A percentile compares a stretch with the other conserved stretches of the same genome.
phyloP scores from a whole-genome alignment of 352 stramenopile genomes.

The Salisapilia sapeloensis region DNA sequence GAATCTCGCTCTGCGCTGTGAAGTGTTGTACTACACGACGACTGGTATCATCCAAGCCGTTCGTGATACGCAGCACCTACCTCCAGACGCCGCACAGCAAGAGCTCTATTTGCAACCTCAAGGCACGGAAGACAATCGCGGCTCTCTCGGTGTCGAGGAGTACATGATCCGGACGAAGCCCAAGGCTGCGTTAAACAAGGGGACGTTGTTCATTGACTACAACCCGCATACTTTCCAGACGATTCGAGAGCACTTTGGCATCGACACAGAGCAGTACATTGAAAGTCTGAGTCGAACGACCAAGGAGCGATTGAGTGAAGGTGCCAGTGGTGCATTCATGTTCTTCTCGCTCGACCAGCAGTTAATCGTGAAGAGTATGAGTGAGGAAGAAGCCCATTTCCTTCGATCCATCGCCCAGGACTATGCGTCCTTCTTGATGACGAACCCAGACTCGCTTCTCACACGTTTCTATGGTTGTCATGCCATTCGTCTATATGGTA shows the following conservation, averaged over 20 bases:
- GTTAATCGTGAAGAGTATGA: constrained; percentile 84
- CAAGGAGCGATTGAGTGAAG: constrained; percentile 76
- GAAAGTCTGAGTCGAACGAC: constrained; percentile 68
- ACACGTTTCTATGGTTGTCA: constrained; percentile 77
- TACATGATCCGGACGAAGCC: constrained; percentile 71
- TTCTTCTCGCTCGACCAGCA: constrained; percentile 82
- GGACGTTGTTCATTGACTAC: constrained; percentile 78
- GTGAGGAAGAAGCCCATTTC: constrained; percentile 68
- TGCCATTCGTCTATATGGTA: constrained; percentile 72
- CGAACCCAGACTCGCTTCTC: constrained; percentile 64
- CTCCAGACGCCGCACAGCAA: constrained; percentile 47
- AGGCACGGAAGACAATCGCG: constrained; percentile 56
- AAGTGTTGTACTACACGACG: constrained; percentile 80
- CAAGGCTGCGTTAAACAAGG: constrained; percentile 52
- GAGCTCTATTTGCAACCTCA: constrained; percentile 68
- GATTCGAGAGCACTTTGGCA: constrained; percentile 71
- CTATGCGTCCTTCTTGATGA: constrained; percentile 67
- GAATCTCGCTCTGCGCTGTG: constrained; percentile 66
- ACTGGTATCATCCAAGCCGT: constrained; percentile 79
- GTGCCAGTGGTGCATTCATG: constrained; percentile 77
- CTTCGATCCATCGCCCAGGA: constrained; percentile 62
- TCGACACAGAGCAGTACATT: constrained; percentile 72
- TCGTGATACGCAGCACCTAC: constrained; percentile 45
- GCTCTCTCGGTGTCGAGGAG: constrained; percentile 59
- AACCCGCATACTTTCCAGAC: constrained; percentile 75